Evolutionary conservation across 306 rosid genomes (phyloP).

Genomic region (Castanea sativa): DNA sequence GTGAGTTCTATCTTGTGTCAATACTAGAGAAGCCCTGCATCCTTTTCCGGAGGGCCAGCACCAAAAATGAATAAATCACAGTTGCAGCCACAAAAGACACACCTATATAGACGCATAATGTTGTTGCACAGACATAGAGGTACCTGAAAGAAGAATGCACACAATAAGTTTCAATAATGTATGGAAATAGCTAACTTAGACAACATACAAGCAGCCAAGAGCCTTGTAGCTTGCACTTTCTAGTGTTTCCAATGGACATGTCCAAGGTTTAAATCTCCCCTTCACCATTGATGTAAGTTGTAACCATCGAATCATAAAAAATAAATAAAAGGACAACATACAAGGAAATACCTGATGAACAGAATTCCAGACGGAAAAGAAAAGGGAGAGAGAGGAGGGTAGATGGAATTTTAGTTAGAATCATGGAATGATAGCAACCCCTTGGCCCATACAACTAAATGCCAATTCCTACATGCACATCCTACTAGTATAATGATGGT

Average conservation of each 20-base stretch:
- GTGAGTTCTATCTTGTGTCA: slow-evolving; percentile 22
- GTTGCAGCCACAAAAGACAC: slow-evolving; percentile 59
- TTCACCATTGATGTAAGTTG: too few relatives aligned
- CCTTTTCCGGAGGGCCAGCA: slow-evolving; percentile 43
- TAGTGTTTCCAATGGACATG: too few relatives aligned
- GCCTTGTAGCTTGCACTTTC: too few relatives aligned
- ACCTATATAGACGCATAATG: slow-evolving; percentile 61
- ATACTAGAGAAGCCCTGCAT: slow-evolving; percentile 25
- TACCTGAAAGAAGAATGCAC: slow-evolving; percentile 50
- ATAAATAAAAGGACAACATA: not conserved
- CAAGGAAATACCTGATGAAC: not conserved
- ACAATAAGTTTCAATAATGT: slow-evolving; percentile 10
- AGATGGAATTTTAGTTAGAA: not conserved
- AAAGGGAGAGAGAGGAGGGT: not conserved
- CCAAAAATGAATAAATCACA: slow-evolving; percentile 52
- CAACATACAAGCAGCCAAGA: not conserved
- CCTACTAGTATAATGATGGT: slow-evolving; percentile 1
- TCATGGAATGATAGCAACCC: not conserved
- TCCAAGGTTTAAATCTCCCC: too few relatives aligned
- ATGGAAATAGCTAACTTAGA: slow-evolving; percentile 6
- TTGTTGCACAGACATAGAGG: slow-evolving; percentile 70
- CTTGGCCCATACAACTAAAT: not conserved
- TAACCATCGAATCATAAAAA: too few relatives aligned
- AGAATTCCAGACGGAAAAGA: too few relatives aligned
- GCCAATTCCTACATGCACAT: not conserved